Evolutionary conservation across 805 yeast genomes (phyloP).

Genomic region (Lipomyces kockii): DNA sequence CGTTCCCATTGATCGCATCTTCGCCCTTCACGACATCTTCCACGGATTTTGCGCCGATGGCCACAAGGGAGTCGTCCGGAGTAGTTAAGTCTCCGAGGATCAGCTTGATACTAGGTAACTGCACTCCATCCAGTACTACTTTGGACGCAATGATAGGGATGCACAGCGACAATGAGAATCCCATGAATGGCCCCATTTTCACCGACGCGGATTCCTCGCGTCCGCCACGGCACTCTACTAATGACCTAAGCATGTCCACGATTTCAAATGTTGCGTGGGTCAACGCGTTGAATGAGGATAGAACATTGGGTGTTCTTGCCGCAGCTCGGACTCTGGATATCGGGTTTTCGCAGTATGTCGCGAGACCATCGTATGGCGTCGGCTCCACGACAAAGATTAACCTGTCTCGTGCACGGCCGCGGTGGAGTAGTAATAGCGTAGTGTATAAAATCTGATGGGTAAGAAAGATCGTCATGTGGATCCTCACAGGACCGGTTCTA

Average conservation of each 20-base stretch:
- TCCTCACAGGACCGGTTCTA: conserved; percentile 20
- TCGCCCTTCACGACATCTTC: neutral
- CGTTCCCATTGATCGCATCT: neutral
- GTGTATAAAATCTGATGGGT: conserved; percentile 29
- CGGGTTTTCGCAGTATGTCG: conserved; percentile 25
- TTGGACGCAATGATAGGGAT: conserved; percentile 27
- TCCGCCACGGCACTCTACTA: conserved; percentile 28
- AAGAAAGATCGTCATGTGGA: conserved; percentile 29
- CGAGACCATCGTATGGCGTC: conserved; percentile 24
- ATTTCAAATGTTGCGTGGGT: conserved; percentile 21
- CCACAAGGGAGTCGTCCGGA: conserved; percentile 9
- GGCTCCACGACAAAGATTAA: conserved; percentile 30
- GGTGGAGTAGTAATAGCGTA: conserved; percentile 26
- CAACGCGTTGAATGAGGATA: conserved; percentile 17
- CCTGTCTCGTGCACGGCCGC: conserved; percentile 24
- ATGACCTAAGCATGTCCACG: conserved; percentile 13
- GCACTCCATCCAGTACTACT: conserved; percentile 25
- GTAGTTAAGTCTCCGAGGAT: conserved; percentile 17
- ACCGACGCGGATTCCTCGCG: conserved; percentile 25
- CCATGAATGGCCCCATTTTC: conserved; percentile 31
- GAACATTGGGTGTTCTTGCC: conserved; percentile 12
- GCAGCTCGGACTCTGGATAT: conserved; percentile 24
- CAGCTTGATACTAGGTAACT: conserved; percentile 28
- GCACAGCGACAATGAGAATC: conserved; percentile 21
- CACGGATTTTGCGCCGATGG: neutral